A percentile compares a stretch with the other conserved stretches of the same genome.
Conservation (phyloP, 768 basidiomycete genomes). For the Cystofilobasidium macerans region DNA sequence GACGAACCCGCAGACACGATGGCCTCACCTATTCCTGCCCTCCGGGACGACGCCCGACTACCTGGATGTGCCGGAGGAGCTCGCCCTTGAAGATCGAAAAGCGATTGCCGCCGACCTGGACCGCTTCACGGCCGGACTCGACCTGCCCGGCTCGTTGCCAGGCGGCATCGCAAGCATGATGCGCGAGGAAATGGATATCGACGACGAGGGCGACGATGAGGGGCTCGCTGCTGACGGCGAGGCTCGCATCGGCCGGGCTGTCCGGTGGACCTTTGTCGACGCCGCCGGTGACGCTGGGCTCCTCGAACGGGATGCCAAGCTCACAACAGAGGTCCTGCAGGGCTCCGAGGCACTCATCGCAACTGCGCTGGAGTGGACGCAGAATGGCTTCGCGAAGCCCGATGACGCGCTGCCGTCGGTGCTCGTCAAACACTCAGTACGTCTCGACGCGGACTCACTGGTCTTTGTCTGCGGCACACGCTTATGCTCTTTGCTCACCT, state of each 20-base stretch:
- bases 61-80: slow-evolving; percentile 56
- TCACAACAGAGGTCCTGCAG: background rate
- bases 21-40: slow-evolving; percentile 72
- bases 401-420: background rate
- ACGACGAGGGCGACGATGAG: slow-evolving; percentile 58
- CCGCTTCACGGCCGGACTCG: slow-evolving; percentile 65
- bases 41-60: slow-evolving; percentile 35
- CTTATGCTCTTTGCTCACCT: background rate
- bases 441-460: background rate
- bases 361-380: slow-evolving; percentile 8
- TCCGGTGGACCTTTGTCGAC: slow-evolving; percentile 18
- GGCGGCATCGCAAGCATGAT: slow-evolving; percentile 58
- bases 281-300: background rate
- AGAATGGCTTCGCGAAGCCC: background rate
- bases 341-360: slow-evolving; percentile 11
- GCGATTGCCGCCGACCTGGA: slow-evolving; percentile 69
- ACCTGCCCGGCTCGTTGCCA: slow-evolving; percentile 39
- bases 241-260: background rate
- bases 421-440: slow-evolving; percentile 19
- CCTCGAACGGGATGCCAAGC: background rate
- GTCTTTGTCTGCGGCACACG: background rate
- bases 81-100: slow-evolving; percentile 72
- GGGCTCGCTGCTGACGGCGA: slow-evolving; percentile 33
- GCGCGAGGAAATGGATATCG: slow-evolving; percentile 73
- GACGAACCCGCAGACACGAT: slow-evolving; percentile 65